Evolutionary conservation across 1,284 basidiomycete species (phyloP).

Genomic region (Exobasidium cylindrosporum): DNA sequence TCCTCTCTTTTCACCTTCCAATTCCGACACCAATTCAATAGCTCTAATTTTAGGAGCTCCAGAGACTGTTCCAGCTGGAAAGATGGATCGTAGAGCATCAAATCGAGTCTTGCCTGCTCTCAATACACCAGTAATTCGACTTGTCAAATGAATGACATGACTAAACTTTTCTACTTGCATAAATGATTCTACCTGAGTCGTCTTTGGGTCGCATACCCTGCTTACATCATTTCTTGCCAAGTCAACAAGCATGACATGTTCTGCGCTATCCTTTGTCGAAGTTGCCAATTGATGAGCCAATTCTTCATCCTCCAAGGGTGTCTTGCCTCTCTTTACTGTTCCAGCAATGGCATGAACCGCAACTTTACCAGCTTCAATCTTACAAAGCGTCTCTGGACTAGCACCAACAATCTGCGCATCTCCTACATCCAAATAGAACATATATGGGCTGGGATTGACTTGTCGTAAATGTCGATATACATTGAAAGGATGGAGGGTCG

Average conservation of each 20-base stretch:
- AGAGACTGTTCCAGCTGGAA: constrained; percentile 98
- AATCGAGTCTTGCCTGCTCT: constrained; percentile 84
- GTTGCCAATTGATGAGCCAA: constrained; percentile 72
- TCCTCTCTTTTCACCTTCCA: constrained; percentile 86
- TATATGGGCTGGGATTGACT: constrained; percentile 96
- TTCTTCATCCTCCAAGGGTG: constrained; percentile 75
- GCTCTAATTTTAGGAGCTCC: constrained; percentile 99
- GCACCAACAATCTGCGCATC: constrained; percentile 92
- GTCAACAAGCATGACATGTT: constrained; percentile 99
- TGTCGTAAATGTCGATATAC: constrained; percentile 87
- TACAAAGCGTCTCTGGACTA: constrained; percentile 95
- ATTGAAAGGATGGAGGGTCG: constrained; percentile 92
- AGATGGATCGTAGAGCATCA: constrained; percentile 97
- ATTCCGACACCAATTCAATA: constrained; percentile 81
- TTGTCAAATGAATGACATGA: constrained; percentile 96
- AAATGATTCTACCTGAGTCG: constrained; percentile 91
- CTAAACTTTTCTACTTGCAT: constrained; percentile 95
- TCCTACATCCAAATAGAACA: constrained; percentile 90
- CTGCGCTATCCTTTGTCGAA: constrained; percentile 92
- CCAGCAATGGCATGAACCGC: constrained; percentile 98
- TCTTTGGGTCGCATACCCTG: constrained; percentile 89
- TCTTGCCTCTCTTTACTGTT: constrained; percentile 83
- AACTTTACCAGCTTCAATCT: constrained; percentile 80
- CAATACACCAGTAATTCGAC: constrained; percentile 84
- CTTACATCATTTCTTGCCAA: constrained; percentile 99